Percentiles rank a stretch among this genome's conserved stretches.
Conservation (phyloP, 2,329 filamentous ascomycete genomes). For the Plectosphaerella cucumerina region DNA sequence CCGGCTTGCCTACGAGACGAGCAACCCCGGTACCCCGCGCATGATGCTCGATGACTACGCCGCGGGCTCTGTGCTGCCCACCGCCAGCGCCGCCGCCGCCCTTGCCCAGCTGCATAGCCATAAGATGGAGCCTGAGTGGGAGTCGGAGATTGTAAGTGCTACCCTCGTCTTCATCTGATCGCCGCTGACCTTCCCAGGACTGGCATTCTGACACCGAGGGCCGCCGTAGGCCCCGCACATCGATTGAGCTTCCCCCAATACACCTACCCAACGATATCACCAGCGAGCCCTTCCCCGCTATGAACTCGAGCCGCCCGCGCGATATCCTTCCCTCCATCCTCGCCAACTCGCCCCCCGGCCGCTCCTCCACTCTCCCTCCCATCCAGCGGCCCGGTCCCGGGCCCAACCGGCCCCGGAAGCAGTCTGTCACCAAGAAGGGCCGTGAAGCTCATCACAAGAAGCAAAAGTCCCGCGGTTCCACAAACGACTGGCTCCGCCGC, state of each 20-base stretch:
- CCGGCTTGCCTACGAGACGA: conserved; percentile 61
- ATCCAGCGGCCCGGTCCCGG: conserved; percentile 67
- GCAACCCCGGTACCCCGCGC: conserved; percentile 64
- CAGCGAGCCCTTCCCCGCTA: conserved; percentile 67
- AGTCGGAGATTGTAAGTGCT: conserved; percentile 67
- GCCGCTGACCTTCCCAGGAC: conserved; percentile 41
- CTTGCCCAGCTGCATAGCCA: conserved; percentile 78
- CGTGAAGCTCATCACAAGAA: conserved; percentile 76
- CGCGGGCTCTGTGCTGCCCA: conserved; percentile 54
- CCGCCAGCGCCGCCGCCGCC: conserved; percentile 77
- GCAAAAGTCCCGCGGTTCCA: conserved; percentile 66
- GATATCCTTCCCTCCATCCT: conserved; percentile 82
- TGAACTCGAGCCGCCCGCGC: conserved; percentile 57
- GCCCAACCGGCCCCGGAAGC: conserved; percentile 72
- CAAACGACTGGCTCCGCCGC: conserved; percentile 60
- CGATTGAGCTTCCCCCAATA: conserved; percentile 70
- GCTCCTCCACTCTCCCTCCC: conserved; percentile 83
- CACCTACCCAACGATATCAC: conserved; percentile 59
- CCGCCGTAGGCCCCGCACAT: conserved; percentile 58
- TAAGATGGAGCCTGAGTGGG: conserved; percentile 72
- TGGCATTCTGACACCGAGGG: conserved; percentile 69
- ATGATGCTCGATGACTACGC: conserved; percentile 58
- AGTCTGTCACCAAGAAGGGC: conserved; percentile 77
- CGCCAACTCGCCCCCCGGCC: conserved; percentile 74
- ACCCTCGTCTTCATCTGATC: conserved; percentile 12